Evolutionary conservation across 2,329 filamentous ascomycete species (phyloP), one percentile per base, ranked within the genome.

Genomic region (Massarina eburnea): DNA sequence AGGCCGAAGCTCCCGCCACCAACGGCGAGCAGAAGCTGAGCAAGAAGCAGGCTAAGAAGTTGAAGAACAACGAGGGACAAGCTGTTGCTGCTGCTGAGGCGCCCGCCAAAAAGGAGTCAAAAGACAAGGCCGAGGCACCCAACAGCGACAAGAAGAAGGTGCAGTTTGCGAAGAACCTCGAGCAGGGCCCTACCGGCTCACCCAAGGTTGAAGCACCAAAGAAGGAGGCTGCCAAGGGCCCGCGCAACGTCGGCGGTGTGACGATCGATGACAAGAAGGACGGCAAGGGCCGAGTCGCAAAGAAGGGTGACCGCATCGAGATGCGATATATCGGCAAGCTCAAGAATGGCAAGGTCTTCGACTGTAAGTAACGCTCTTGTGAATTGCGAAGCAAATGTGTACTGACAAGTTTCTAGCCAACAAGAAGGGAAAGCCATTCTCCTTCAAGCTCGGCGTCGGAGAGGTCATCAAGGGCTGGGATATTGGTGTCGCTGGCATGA

Each of bases 401-500:
- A 48, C 58, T 70, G 37, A 70, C 35, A 36, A n/a, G 18, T 3
- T n/a, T 55, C 34, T 62, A 91, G 89, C 91, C 73, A 97, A 99
- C 82, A 99, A 97, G 82, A 96, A 95, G 79, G 94, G 94, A 64
- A 91, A 95, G 79, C 92, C 95, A 47, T 99, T 99, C 78, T 82
- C 81, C 58, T 97, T 97, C 84, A 95, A 92, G 80, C 84, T 95
- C 51, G 95, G 94, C 60, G 84, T 85, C 69, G 91, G 91, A 51
- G 89, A 97, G 73, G 95, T 99, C 65, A 99, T 99, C 79, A 94
- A 95, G 82, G 94, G 94, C 59, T 97, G 94, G 95, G 95, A 99
- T 71, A 83, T 97, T 56, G 94, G 94, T 75, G 79, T 99, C 60
- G 80, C 82, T 59, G 95, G 95, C 74, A 96, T 99, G 90, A 79